These are phyloP conservation scores for Cutaneotrichosporon sp. DNA, from an alignment of 1,284 basidiomycete species.

Conservation along the genomic window DNA sequence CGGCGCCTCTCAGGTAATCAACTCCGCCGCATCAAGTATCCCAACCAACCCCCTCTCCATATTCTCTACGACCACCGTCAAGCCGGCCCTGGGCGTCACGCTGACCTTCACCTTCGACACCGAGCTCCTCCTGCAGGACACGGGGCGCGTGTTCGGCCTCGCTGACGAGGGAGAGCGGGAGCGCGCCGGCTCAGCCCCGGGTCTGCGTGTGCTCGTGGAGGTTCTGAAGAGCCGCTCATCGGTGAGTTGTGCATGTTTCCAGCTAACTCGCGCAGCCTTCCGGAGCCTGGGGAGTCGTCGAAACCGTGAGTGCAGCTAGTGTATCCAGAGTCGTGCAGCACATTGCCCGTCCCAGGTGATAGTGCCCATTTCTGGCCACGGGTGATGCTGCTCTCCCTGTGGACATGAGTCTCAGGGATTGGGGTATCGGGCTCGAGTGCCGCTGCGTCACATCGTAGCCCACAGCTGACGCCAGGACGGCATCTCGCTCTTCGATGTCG, in stretches of 20 bases:
- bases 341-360: too few species aligned
- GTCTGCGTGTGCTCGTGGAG: slow-evolving; percentile 46
- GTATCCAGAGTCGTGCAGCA: too few species aligned
- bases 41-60: slow-evolving; percentile 42
- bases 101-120: slow-evolving; percentile 45
- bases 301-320: slow-evolving; percentile 48
- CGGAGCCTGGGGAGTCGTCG: slow-evolving; percentile 47
- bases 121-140: slow-evolving; percentile 48
- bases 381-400: too few species aligned
- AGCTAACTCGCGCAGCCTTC: slow-evolving; percentile 29
- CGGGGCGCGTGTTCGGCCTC: slow-evolving; percentile 46
- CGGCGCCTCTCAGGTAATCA: slow-evolving; percentile 42
- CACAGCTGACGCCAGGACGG: slow-evolving; percentile 42
- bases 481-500: slow-evolving; percentile 35
- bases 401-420: too few species aligned
- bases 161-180: slow-evolving; percentile 46
- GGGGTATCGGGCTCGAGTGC: too few species aligned
- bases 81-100: slow-evolving; percentile 45
- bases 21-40: slow-evolving; percentile 32
- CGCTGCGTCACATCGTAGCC: too few species aligned
- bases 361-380: too few species aligned
- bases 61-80: slow-evolving; percentile 46
- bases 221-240: slow-evolving; percentile 47
- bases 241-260: slow-evolving; percentile 40
- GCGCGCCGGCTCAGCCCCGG: slow-evolving; percentile 30